Evolutionary conservation across 345 rosid species (phyloP).

Genomic region (Heritiera littoralis): DNA sequence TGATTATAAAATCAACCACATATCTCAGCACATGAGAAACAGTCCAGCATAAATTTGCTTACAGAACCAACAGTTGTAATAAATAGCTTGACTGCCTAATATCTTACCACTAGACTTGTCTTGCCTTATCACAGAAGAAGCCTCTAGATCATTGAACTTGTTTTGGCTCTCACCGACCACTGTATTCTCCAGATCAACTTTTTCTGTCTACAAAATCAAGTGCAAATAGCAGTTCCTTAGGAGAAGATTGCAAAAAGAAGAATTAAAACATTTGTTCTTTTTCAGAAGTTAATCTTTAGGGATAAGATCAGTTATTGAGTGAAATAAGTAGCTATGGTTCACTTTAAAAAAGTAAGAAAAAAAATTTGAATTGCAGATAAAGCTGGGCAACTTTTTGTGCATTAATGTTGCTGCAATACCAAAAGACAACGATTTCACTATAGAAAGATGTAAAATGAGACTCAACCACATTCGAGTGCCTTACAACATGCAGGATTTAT

Average conservation of each 20-base stretch:
- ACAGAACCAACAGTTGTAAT: constrained; percentile 11
- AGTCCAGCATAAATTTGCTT: not conserved
- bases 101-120: constrained; percentile 89
- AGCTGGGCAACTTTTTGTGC: not conserved
- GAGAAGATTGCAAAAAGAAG: constrained; percentile 15
- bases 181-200: constrained; percentile 97
- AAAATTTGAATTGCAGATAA: not conserved
- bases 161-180: constrained; percentile 98
- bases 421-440: not conserved
- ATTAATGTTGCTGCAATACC: not conserved
- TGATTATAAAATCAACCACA: constrained; percentile 10
- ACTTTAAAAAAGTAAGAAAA: not conserved
- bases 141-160: constrained; percentile 56
- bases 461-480: not conserved
- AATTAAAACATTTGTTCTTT: not conserved
- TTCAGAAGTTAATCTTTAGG: constrained; percentile 1
- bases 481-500: not conserved
- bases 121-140: constrained; percentile 47
- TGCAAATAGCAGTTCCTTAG: constrained; percentile 30
- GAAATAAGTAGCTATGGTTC: not conserved
- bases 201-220: constrained; percentile 75
- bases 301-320: not conserved
- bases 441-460: not conserved
- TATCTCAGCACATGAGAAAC: not conserved
- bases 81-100: constrained; percentile 7